Evolutionary conservation across 208 protist species (phyloP).

Genomic region (Wallacemonas sp.): DNA sequence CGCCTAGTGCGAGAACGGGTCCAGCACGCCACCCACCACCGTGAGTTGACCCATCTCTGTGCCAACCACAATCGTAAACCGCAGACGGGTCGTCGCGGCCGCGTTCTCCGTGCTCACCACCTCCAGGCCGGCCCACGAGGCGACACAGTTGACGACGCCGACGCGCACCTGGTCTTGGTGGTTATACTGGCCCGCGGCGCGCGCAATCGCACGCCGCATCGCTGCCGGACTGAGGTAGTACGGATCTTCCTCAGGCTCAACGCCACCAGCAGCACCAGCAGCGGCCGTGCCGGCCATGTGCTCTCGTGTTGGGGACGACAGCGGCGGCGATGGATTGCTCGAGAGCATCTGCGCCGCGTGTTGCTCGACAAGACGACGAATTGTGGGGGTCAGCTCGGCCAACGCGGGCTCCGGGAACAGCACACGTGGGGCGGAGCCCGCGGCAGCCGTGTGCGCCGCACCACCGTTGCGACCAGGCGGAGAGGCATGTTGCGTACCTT

Average conservation of each 20-base stretch:
- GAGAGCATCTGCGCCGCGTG: neutral
- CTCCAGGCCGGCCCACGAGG: no score
- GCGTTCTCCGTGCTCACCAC: no score
- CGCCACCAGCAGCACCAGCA: neutral
- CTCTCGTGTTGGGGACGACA: neutral
- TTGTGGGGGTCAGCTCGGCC: neutral
- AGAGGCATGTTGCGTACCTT: no score
- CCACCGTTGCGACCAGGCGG: conserved; percentile 1
- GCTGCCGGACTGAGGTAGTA: neutral
- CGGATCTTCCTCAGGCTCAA: neutral
- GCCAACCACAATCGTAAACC: conserved; percentile 11
- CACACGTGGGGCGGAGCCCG: neutral
- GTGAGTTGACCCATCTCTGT: conserved; percentile 20
- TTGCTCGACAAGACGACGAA: neutral
- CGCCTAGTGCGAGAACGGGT: no score
- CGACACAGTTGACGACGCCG: conserved; percentile 74
- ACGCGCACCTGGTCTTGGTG: conserved; percentile 28
- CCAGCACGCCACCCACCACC: conserved; percentile 14
- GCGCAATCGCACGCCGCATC: neutral
- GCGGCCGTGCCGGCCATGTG: no score
- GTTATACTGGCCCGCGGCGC: conserved; percentile 15
- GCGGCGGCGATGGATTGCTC: no score
- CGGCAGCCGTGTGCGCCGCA: neutral
- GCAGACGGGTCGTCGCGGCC: no score
- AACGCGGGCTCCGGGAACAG: conserved; percentile 3